Conservation (phyloP, 352 stramenopile genomes). For the Globisporangium middletonii region DNA sequence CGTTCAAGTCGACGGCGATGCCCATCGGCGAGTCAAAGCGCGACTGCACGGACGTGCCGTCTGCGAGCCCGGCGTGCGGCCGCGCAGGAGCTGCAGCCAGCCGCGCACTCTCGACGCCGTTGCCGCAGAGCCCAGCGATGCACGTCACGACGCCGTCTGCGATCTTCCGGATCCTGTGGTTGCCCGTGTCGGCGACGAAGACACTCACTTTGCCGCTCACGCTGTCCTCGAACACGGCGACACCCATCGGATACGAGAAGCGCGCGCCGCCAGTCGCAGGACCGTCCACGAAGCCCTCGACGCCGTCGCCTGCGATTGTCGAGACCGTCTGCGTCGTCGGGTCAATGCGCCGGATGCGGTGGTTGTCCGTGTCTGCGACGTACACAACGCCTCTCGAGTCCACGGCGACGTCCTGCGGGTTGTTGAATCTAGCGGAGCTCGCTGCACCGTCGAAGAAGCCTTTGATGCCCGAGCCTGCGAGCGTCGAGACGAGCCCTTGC, state of each 20-base stretch:
- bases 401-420: constrained; percentile 88
- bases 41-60: constrained; percentile 70
- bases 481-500: constrained; percentile 87
- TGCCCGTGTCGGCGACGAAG: constrained; percentile 77
- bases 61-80: constrained; percentile 84
- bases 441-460: constrained; percentile 78
- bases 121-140: constrained; percentile 85
- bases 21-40: constrained; percentile 92
- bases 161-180: constrained; percentile 79
- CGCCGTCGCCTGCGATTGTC: constrained; percentile 52
- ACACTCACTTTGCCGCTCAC: constrained; percentile 27
- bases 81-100: constrained; percentile 25
- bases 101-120: constrained; percentile 54
- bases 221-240: constrained; percentile 53
- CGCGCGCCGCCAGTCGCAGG: constrained; percentile 23
- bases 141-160: constrained; percentile 68
- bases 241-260: constrained; percentile 67
- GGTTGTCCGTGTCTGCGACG: constrained; percentile 94
- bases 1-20: constrained; percentile 70
- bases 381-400: constrained; percentile 91
- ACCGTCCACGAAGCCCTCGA: constrained; percentile 42
- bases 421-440: constrained; percentile 76
- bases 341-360: constrained; percentile 86
- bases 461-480: constrained; percentile 75
- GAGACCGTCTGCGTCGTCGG: constrained; percentile 30